Percentiles rank a stretch among this genome's conserved stretches.
phyloP scores from a whole-genome alignment of 441 rosid genomes.

The Pelargonium australe region DNA sequence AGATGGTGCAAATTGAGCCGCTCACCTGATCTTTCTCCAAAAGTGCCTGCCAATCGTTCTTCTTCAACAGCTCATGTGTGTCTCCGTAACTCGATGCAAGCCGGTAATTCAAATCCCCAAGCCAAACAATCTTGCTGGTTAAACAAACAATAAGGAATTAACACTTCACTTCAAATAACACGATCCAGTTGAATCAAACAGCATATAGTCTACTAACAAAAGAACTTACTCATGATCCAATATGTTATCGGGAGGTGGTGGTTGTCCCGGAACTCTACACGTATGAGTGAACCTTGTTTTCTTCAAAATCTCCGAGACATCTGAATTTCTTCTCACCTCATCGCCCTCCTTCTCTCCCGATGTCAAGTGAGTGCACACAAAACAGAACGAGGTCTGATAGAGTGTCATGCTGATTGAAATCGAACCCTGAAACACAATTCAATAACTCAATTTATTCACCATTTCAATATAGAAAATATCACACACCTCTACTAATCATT shows the following conservation, averaged over 20 bases:
- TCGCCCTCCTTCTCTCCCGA: slow-evolving; percentile 96
- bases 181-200: background rate
- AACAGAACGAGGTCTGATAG: slow-evolving; percentile 65
- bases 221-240: slow-evolving; percentile 71
- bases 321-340: slow-evolving; percentile 66
- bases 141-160: background rate
- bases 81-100: slow-evolving; percentile 40
- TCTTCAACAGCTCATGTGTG: slow-evolving; percentile 44
- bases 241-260: slow-evolving; percentile 44
- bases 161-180: background rate
- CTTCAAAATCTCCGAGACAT: slow-evolving; percentile 68
- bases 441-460: background rate
- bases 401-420: slow-evolving; percentile 79
- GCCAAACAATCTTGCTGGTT: slow-evolving; percentile 79
- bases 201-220: background rate
- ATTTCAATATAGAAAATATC: background rate
- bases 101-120: slow-evolving; percentile 92
- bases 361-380: slow-evolving; percentile 82
- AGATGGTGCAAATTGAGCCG: background rate
- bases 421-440: slow-evolving; percentile 53
- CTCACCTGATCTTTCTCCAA: slow-evolving; percentile 77
- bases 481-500: slow-evolving; percentile 3
- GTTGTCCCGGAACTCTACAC: slow-evolving; percentile 21
- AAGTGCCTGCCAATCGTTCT: slow-evolving; percentile 70
- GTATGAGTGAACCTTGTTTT: slow-evolving; percentile 66